Base-by-base conservation (phyloP, 768 basidiomycete species). In the Serpula lacrymans region DNA sequence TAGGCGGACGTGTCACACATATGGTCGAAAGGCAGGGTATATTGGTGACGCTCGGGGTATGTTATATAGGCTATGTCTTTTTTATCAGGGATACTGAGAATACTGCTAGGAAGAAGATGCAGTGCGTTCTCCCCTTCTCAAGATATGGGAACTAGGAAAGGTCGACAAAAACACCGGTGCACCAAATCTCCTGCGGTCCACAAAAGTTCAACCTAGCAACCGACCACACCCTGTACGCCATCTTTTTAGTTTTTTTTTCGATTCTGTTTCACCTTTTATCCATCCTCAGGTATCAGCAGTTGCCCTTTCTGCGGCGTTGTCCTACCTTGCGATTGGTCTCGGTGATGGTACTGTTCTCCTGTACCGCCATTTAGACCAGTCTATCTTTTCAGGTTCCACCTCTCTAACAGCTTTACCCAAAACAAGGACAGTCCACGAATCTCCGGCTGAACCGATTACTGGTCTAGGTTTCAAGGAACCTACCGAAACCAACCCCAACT, bases 341-440 rank as follows among this genome's bases (percentile, higher is more conserved):
- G 92, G 83, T 5, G 94, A 97, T 54, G 96, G 96, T 18, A 88
- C 88, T 0, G 94, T 96, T 12, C 72, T 98, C 7, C 71, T 96
- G 12, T 95, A 90, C 58, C 81, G 90, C 6, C 90, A 97, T 55
- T 70, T 97, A 14, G 85, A 94, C 58, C 93, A 97, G 57, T 92
- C 92, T 1, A 70, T 95, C 24, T 75, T 83, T 3, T 78, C 88
- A 33, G 50, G 60, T 13, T 79, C 82, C 9, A 63, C 72, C 13
- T 74, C 85, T 4, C 67, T 91, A 9, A 82, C 83, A 10, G 62
- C 82, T 5, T 64, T 97, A n/a, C 92, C 92, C 0, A 97, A 96
- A 66, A 77, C 85, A 8, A 81, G 88, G 17, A 73, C 82, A 0
- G 69, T 98, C 3, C 88, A 91, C 54, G 91, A 97, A 52, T 82